Conservation (phyloP, 1,139 yeast genomes). For the Ogataea hybrid region DNA sequence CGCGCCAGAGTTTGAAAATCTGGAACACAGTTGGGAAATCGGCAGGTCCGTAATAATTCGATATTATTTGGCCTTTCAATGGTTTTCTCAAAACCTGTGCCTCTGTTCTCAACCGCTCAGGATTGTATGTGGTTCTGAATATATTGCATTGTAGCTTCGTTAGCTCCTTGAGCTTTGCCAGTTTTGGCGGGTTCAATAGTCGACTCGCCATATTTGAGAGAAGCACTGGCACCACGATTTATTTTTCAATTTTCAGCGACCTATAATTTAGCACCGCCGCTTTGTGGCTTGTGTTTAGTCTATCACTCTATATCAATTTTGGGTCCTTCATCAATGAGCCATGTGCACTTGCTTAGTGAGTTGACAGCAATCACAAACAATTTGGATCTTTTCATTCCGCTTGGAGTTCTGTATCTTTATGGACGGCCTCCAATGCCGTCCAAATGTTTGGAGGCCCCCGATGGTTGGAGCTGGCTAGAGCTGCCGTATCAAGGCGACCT, state of each 20-base stretch:
- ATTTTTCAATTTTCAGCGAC: not conserved
- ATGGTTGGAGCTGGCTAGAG: conserved; percentile 57
- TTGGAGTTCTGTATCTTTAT: conserved; percentile 47
- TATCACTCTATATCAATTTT: not conserved
- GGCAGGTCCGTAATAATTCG: conserved; percentile 75
- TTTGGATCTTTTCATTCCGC: conserved; percentile 38
- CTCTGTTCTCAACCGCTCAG: conserved; percentile 69
- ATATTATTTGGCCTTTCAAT: conserved; percentile 71
- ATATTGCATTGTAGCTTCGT: conserved; percentile 57
- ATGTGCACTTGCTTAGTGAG: conserved; percentile 4
- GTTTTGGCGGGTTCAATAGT: conserved; percentile 29
- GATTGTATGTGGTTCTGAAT: conserved; percentile 68
- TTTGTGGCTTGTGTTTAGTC: not conserved
- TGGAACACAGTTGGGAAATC: conserved; percentile 55
- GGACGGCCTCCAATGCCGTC: conserved; percentile 39
- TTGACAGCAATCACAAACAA: conserved; percentile 37
- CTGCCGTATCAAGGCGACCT: conserved; percentile 28
- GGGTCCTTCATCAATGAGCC: conserved; percentile 2
- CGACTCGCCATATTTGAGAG: conserved; percentile 9
- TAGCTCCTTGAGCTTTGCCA: conserved; percentile 51
- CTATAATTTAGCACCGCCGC: conserved; percentile 3
- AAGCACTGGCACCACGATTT: not conserved
- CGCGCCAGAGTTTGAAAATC: conserved; percentile 24
- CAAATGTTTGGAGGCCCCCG: conserved; percentile 34
- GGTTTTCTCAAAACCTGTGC: conserved; percentile 70